These are phyloP conservation scores for Coemansia furcata DNA, from an alignment of 192 early-diverging fungal genomes.

Conservation along the genomic window DNA sequence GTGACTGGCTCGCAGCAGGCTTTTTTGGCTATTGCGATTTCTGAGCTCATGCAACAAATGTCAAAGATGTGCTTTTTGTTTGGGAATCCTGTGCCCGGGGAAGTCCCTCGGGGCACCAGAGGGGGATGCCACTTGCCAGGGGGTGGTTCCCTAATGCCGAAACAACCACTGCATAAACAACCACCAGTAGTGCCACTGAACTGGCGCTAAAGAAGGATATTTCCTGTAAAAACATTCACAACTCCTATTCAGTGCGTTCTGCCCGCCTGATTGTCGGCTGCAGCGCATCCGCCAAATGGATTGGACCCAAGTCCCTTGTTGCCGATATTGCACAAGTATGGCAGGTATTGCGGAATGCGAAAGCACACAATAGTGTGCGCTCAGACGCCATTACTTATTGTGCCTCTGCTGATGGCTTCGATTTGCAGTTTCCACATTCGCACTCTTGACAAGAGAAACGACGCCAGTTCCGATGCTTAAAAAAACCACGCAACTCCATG, in stretches of 20 bases:
- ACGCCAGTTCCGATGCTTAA: not conserved
- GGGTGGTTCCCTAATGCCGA: not conserved
- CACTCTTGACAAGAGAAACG: not conserved
- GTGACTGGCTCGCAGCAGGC: not conserved
- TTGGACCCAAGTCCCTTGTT: not conserved
- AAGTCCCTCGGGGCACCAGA: not conserved
- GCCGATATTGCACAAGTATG: not conserved
- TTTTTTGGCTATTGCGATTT: not conserved
- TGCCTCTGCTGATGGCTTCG: not conserved
- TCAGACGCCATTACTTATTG: slow-evolving; percentile 1
- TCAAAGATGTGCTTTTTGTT: slow-evolving; percentile 1
- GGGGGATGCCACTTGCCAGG: not conserved
- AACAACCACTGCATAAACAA: not conserved
- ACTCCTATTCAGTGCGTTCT: not conserved
- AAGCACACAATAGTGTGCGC: not conserved
- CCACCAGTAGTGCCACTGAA: not conserved
- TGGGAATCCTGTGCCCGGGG: not conserved
- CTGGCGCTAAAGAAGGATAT: not conserved
- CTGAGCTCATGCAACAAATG: not conserved
- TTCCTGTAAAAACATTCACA: not conserved
- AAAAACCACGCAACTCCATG: not conserved
- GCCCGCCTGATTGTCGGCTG: not conserved
- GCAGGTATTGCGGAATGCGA: not conserved
- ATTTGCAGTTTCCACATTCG: slow-evolving; percentile 2
- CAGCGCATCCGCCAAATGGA: not conserved